These are phyloP conservation scores for Apiospora koreana DNA, from an alignment of 2,329 filamentous ascomycete genomes.

Conservation along the genomic window DNA sequence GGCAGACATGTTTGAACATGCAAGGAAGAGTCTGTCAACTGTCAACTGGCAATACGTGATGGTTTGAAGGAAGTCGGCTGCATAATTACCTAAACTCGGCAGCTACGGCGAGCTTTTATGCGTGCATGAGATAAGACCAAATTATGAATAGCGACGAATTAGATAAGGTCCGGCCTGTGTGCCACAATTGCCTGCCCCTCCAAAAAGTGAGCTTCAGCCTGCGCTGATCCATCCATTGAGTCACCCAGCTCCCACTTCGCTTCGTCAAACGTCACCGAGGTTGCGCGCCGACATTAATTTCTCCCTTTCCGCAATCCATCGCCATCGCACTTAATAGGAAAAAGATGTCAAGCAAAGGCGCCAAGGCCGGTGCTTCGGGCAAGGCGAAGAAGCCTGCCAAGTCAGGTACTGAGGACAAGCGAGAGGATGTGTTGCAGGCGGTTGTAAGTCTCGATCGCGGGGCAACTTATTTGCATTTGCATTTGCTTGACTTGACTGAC, in stretches of 20 bases:
- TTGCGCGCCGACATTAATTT: background rate
- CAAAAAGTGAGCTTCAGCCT: constrained; percentile 6
- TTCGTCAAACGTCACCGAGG: background rate
- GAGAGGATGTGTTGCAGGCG: constrained; percentile 57
- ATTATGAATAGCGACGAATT: background rate
- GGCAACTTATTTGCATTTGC: constrained; percentile 18
- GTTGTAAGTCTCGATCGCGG: constrained; percentile 28
- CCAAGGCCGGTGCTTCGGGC: constrained; percentile 29
- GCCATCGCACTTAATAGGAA: background rate
- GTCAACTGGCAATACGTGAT: too few relatives aligned
- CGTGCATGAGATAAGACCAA: background rate
- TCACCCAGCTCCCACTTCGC: background rate
- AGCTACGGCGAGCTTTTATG: background rate
- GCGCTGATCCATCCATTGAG: background rate
- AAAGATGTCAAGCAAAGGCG: constrained; percentile 5
- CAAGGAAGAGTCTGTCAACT: too few relatives aligned
- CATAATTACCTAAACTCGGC: too few relatives aligned
- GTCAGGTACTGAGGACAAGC: constrained; percentile 52
- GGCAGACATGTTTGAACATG: too few relatives aligned
- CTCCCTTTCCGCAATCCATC: background rate
- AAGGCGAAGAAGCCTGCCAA: constrained; percentile 58
- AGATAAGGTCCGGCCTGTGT: background rate
- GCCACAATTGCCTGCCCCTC: constrained; percentile 8
- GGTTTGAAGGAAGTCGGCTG: too few relatives aligned
- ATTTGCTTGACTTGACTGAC: constrained; percentile 17